Conservation (phyloP, 2,329 filamentous ascomycete species). For the Ophiostoma piceae region DNA sequence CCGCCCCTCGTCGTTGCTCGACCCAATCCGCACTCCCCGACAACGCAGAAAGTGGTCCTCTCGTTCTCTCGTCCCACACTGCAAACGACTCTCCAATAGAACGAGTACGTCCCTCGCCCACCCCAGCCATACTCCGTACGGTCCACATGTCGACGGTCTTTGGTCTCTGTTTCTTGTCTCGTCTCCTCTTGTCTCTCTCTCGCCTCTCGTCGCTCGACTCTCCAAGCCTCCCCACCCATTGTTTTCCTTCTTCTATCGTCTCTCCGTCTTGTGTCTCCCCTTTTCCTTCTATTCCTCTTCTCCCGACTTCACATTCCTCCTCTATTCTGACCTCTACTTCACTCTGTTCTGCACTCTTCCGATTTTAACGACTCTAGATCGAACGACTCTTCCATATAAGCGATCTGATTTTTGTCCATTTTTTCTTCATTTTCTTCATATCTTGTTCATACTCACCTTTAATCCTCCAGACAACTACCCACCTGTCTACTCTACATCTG, state of each 20-base stretch:
- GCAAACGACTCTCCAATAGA: slow-evolving; percentile 32
- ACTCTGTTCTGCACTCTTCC: not conserved
- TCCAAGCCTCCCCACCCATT: slow-evolving; percentile 14
- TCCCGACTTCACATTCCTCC: slow-evolving; percentile 13
- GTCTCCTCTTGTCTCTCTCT: not conserved
- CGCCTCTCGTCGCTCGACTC: not conserved
- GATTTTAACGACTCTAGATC: not conserved
- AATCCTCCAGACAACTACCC: not conserved
- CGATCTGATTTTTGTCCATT: slow-evolving; percentile 2
- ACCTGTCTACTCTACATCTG: not conserved
- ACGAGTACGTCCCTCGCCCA: slow-evolving; percentile 3
- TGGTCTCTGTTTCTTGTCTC: not conserved
- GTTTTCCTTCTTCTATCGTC: slow-evolving; percentile 17
- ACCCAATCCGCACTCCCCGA: slow-evolving; percentile 10
- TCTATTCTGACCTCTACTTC: slow-evolving; percentile 8
- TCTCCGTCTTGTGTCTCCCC: not conserved
- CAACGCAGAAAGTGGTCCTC: slow-evolving; percentile 17
- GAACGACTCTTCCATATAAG: not conserved
- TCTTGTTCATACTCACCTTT: slow-evolving; percentile 9
- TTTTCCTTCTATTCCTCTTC: not conserved
- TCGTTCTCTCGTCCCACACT: slow-evolving; percentile 18
- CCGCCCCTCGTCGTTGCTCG: slow-evolving; percentile 7
- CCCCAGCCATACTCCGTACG: slow-evolving; percentile 1
- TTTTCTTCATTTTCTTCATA: not conserved
- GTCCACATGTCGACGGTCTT: slow-evolving; percentile 13